Percentiles rank a stretch among this genome's conserved stretches.
Evolutionary conservation across 179 eudicot genomes (phyloP).

Genomic region (Sideroxylon spinosum): DNA sequence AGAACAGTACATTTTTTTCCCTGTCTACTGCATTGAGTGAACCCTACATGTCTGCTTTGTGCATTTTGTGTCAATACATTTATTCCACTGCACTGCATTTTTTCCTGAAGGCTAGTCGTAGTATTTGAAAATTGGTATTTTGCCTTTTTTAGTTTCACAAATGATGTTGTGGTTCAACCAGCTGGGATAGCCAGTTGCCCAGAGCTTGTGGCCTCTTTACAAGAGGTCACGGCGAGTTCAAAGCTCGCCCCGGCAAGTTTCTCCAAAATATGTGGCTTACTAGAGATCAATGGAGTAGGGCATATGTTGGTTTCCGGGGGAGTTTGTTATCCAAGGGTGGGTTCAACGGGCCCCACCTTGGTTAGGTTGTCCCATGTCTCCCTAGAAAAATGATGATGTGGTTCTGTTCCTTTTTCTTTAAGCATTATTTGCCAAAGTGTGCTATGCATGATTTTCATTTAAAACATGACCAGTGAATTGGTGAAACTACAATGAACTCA

Average conservation of each 20-base stretch:
- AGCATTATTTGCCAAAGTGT: not conserved
- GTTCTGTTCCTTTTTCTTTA: not conserved
- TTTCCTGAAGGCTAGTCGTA: not conserved
- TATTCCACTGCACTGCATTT: not conserved
- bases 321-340: too few species aligned
- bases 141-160: not conserved
- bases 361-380: too few species aligned
- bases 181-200: not conserved
- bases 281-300: too few species aligned
- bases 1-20: not conserved
- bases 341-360: too few species aligned
- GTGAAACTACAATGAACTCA: constrained; percentile 25
- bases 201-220: too few species aligned
- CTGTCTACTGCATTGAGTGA: not conserved
- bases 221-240: not conserved
- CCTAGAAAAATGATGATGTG: not conserved
- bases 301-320: too few species aligned
- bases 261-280: too few species aligned
- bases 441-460: not conserved
- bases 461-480: not conserved
- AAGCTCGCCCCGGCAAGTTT: not conserved
- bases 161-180: not conserved
- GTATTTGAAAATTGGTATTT: not conserved
- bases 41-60: not conserved
- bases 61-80: not conserved